Evolutionary conservation across 345 rosid species (phyloP), one percentile per base, ranked within the genome.

Genomic region (Leavenworthia alabamica): DNA sequence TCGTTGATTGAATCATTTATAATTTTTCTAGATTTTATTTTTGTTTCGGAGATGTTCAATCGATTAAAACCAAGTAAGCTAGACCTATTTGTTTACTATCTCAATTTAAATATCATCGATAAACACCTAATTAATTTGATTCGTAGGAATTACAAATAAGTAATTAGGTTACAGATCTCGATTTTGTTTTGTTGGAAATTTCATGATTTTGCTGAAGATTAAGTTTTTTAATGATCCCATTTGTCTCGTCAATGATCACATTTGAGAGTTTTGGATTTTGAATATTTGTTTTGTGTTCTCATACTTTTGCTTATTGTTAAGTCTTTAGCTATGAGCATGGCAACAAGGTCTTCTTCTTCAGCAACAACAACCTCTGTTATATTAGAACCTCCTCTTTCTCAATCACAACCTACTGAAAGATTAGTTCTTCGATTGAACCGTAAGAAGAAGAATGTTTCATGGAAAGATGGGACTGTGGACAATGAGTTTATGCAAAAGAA

Each of bases 401-500:
- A 71, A 35, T 59, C 80, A 6, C 76, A 73, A 15, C 62, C 82
- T 12, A 77, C 77, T 1, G 80, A 43, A 11, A 74, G 91, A 67
- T 79, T 88, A 54, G 81, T 81, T 19, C 79, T 91, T 56, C 83
- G 80, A 4, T 68, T 86, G 46, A 88, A 84, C 47, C 73, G 86
- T 16, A 81, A 72, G 76, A 89, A 82, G 84, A 92, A 89, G 90
- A 85, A 78, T 77, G 97, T 93, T 39, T 64, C 96, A 2, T 93
- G 99, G 99, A 90, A 87, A 75, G 85, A 82, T 11, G 99, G 95
- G 57, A 93, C 97, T 33, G 89, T 93, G 0, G 97, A 93, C 73
- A 93, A 93, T 69, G 99, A 93, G 74, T 83, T 87, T 56, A 79
- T 93, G 99, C 87, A 88, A 75, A 93, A 80, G 86, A 93, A 87